These are phyloP conservation scores for Neurospora sp. DNA, from an alignment of 495 filamentous ascomycete genomes.

Conservation along the genomic window DNA sequence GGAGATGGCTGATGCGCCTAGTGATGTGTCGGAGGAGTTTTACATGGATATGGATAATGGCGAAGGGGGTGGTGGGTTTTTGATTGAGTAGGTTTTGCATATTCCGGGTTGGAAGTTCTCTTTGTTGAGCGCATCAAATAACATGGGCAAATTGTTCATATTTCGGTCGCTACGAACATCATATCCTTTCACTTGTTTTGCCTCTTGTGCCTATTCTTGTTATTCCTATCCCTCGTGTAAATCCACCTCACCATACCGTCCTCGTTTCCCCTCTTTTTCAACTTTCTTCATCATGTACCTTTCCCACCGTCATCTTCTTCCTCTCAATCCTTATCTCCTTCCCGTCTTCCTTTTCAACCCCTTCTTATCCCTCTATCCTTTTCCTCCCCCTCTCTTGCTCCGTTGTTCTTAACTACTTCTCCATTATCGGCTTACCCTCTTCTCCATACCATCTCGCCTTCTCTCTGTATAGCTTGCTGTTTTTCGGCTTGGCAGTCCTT, in stretches of 20 bases:
- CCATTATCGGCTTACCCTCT: background rate
- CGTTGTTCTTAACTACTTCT: background rate
- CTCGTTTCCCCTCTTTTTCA: background rate
- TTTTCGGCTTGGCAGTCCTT: background rate
- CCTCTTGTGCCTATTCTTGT: background rate
- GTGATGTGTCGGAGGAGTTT: constrained; percentile 19
- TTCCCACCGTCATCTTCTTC: background rate
- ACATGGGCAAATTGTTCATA: background rate
- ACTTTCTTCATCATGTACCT: background rate
- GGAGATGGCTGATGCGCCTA: constrained; percentile 7
- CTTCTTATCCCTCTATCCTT: background rate
- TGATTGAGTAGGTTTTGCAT: constrained; percentile 14
- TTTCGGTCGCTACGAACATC: background rate
- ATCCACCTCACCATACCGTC: background rate
- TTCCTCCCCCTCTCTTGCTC: background rate
- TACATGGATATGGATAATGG: constrained; percentile 18
- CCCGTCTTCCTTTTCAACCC: background rate
- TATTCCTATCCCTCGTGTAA: background rate
- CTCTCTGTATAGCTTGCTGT: background rate
- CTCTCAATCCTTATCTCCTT: background rate
- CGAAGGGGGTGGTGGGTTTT: constrained; percentile 26
- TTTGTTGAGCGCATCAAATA: background rate
- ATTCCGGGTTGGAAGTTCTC: background rate
- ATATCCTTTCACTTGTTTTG: background rate
- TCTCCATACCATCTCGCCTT: background rate